Base-by-base conservation (phyloP, 352 stramenopile genomes). In the Phytopythium delawarense region DNA sequence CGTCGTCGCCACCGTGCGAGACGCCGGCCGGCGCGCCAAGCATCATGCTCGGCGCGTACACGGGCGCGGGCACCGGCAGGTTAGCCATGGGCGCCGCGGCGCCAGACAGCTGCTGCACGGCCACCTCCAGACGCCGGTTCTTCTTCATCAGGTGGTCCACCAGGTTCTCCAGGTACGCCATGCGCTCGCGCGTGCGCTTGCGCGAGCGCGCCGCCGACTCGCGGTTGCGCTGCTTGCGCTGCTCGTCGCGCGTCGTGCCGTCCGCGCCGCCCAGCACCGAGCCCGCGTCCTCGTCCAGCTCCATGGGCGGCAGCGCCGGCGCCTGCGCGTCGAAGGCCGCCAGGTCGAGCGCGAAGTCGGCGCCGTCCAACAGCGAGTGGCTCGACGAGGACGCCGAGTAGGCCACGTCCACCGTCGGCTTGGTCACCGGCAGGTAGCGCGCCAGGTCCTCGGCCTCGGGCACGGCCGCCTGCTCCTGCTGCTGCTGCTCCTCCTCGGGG, bases 141-240 rank as follows among this genome's bases (percentile, higher is more conserved):
- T 60, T 60, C 55, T 60, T 60, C 37, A 60, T 60, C 13, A 60
- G 55, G 55, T 60, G 55, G 55, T 60, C 55, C 55, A 60, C 53
- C 32, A 40, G 44, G 40, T 65, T 60, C 49, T 68, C 65, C n/a
- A 71, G 65, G 30, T 64, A 45, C 20, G 44, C 50, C 59, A 65
- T 65, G 37, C 34, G 49, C 23, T 68, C 65, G 16, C 64, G 61
- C n/a, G 61, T 57, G 45, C 61, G 61, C 56, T 61, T 52, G 13
- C 65, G 50, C 7, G 65, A 71, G 16, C 64, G 64, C 7, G 65
- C 65, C 7, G 65, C 65, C 28, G 65, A 68, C 45, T 62, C 61
- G 49, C 65, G 56, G 56, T 65, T 71, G 32, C 59, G 53, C 37
- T 45, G 53, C 45, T 62, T 61, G 49, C 60, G 64, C 39, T 60